Percentiles rank a stretch among this genome's conserved stretches.
These are phyloP conservation scores for Apophysomyces variabilis DNA, from an alignment of 371 early-diverging fungal genomes.

Conservation along the genomic window DNA sequence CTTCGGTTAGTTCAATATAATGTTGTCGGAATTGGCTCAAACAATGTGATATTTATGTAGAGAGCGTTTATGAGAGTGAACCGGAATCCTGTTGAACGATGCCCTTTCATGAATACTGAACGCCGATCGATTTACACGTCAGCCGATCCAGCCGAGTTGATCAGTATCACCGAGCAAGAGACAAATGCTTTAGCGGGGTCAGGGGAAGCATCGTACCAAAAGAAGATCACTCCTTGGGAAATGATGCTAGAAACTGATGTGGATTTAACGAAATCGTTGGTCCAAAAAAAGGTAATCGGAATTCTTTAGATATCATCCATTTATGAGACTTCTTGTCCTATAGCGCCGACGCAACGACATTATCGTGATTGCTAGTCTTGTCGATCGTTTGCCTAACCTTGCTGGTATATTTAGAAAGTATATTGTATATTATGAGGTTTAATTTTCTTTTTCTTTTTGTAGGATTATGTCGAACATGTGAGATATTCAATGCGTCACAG, in stretches of 20 bases:
- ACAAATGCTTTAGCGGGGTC: neutral
- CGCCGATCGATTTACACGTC: slow-evolving; percentile 30
- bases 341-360: slow-evolving; percentile 57
- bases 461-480: slow-evolving; percentile 62
- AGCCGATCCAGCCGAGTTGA: slow-evolving; percentile 39
- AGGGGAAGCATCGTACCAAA: slow-evolving; percentile 52
- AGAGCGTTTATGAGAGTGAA: slow-evolving; percentile 43
- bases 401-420: slow-evolving; percentile 54
- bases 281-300: slow-evolving; percentile 29
- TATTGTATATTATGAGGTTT: neutral
- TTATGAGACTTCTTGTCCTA: neutral
- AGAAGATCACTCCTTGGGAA: slow-evolving; percentile 74
- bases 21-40: neutral
- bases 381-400: slow-evolving; percentile 65
- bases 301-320: neutral
- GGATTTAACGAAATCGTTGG: slow-evolving; percentile 46
- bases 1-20: slow-evolving; percentile 37
- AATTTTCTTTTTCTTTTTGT: neutral
- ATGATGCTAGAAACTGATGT: slow-evolving; percentile 56
- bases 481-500: slow-evolving; percentile 67
- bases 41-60: slow-evolving; percentile 15
- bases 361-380: slow-evolving; percentile 65
- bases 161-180: slow-evolving; percentile 15
- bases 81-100: slow-evolving; percentile 23
- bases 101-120: slow-evolving; percentile 40